These are phyloP conservation scores for Mucor mucedo DNA, from an alignment of 371 early-diverging fungal species.

Conservation along the genomic window DNA sequence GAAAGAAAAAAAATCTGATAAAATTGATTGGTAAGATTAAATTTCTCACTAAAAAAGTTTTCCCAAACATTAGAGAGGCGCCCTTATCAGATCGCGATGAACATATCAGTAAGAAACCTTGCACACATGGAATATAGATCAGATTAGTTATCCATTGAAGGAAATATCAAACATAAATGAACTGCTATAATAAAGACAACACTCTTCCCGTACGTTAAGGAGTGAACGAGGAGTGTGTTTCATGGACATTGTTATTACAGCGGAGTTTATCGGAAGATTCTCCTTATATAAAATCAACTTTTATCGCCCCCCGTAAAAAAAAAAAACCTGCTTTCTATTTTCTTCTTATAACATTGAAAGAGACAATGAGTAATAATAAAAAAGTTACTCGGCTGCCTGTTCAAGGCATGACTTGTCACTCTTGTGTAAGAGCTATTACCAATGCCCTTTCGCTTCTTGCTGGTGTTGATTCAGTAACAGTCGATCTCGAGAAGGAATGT, in stretches of 20 bases:
- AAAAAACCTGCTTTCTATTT: not conserved
- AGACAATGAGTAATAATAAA: not conserved
- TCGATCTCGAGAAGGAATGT: slow-evolving; percentile 38
- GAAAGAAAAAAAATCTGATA: slow-evolving; percentile 11
- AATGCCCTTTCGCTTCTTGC: slow-evolving; percentile 31
- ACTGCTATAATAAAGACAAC: not conserved
- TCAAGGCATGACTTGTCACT: slow-evolving; percentile 68
- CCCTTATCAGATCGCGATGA: slow-evolving; percentile 1
- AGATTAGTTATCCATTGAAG: not conserved
- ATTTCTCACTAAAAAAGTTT: not conserved
- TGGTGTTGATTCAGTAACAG: slow-evolving; percentile 44
- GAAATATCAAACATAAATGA: not conserved
- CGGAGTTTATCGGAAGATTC: not conserved
- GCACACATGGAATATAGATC: not conserved
- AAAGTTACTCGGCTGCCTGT: slow-evolving; percentile 42
- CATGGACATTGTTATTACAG: not conserved
- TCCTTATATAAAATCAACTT: not conserved
- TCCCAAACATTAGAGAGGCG: not conserved
- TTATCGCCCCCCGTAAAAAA: slow-evolving; percentile 16
- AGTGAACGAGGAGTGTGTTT: not conserved
- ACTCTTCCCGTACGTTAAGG: not conserved
- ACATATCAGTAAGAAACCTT: not conserved
- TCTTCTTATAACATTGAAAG: slow-evolving; percentile 1
- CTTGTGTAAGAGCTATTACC: slow-evolving; percentile 59
- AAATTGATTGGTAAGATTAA: slow-evolving; percentile 2